Evolutionary conservation across 345 rosid genomes (phyloP).

Genomic region (Salix arbutifolia): DNA sequence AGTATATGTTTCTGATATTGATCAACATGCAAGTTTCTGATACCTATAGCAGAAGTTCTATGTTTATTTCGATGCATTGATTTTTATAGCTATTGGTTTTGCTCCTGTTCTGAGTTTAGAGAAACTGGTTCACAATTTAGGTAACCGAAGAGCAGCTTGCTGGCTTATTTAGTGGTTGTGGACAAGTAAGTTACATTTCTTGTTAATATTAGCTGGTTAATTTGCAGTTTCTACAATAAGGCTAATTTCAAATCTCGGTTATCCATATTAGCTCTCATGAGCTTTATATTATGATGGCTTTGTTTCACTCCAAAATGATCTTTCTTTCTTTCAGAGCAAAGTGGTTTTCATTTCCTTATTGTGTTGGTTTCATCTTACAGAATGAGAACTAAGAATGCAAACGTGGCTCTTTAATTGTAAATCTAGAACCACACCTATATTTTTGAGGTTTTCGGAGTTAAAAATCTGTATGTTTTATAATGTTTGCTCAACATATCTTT

Average conservation of each 20-base stretch:
- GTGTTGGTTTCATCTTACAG: background rate
- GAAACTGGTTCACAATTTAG: conserved; percentile 29
- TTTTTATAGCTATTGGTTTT: conserved; percentile 3
- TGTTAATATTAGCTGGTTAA: background rate
- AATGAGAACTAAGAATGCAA: background rate
- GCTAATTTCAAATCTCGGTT: background rate
- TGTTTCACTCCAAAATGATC: background rate
- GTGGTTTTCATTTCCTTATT: background rate
- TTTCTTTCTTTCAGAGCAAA: background rate
- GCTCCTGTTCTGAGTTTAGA: background rate
- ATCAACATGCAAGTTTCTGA: conserved; percentile 44
- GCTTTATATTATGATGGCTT: background rate
- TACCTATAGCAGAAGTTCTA: background rate
- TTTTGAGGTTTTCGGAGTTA: background rate
- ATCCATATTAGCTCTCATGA: background rate
- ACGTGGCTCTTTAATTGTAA: too few species aligned
- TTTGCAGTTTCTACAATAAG: background rate
- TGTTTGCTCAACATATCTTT: background rate
- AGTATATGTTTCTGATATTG: conserved; percentile 61
- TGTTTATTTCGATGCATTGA: background rate
- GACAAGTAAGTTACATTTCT: conserved; percentile 55
- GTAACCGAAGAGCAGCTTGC: conserved; percentile 90
- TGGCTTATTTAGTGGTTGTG: conserved; percentile 65
- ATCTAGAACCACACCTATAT: too few species aligned
- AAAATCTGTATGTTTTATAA: background rate